Conservation (phyloP, 371 early-diverging fungal genomes). For the Thermomucor indicae-seudaticae region DNA sequence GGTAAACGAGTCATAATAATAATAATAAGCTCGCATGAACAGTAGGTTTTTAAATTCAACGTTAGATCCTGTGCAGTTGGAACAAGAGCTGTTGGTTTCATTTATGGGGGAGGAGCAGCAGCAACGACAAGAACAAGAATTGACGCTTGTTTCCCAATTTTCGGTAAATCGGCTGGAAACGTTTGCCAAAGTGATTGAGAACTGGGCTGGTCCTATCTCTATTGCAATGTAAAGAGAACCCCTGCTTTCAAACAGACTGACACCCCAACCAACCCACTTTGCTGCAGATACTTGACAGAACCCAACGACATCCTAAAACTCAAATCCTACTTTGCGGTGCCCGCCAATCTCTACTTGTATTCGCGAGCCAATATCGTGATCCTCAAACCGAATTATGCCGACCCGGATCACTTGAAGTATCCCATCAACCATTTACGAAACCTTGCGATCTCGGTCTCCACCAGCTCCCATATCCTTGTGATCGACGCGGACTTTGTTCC, state of each 20-base stretch:
- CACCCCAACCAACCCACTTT: neutral
- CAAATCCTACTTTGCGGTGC: constrained; percentile 36
- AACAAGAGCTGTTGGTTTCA: constrained; percentile 4
- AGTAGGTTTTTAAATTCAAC: neutral
- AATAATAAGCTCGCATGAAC: neutral
- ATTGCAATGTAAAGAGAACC: constrained; percentile 44
- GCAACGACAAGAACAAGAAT: constrained; percentile 13
- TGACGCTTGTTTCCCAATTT: constrained; percentile 57
- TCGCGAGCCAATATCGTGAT: constrained; percentile 30
- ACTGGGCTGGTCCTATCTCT: constrained; percentile 57
- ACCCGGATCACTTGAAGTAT: constrained; percentile 36
- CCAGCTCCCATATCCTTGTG: constrained; percentile 50
- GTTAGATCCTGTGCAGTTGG: constrained; percentile 7
- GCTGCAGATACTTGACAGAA: constrained; percentile 48
- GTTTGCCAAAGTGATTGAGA: constrained; percentile 44
- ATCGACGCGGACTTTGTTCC: constrained; percentile 67
- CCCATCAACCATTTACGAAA: constrained; percentile 67
- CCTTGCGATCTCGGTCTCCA: constrained; percentile 45
- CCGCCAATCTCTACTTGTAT: constrained; percentile 20
- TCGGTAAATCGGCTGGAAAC: constrained; percentile 53
- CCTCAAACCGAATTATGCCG: constrained; percentile 49
- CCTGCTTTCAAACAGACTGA: neutral
- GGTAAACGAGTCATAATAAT: neutral
- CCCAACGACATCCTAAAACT: constrained; percentile 40
- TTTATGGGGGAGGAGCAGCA: neutral